Percentiles rank a stretch among this genome's conserved stretches.
Evolutionary conservation across 1,284 basidiomycete genomes (phyloP).

Genomic region (Pseudozyma sp.): DNA sequence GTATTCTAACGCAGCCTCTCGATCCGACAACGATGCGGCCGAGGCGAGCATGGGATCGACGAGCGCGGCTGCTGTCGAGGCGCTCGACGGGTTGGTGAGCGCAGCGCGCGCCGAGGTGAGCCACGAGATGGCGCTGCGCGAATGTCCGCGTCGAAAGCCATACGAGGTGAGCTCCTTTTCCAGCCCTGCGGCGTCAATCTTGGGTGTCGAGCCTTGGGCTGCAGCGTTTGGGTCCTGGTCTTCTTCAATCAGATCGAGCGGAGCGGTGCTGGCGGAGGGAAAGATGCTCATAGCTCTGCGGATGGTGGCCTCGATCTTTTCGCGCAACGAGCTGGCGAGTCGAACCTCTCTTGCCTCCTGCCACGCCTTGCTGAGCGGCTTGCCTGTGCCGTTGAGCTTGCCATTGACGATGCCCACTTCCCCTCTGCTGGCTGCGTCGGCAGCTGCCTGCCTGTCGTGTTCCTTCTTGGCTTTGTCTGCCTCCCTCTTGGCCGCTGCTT

Average conservation of each 20-base stretch:
- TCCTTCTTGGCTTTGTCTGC: constrained; percentile 58
- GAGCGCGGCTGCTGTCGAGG: constrained; percentile 14
- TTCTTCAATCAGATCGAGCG: constrained; percentile 44
- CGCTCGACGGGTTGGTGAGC: constrained; percentile 23
- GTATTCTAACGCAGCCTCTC: constrained; percentile 79
- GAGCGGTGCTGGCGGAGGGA: constrained; percentile 39
- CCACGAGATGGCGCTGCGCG: constrained; percentile 57
- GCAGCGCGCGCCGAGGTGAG: constrained; percentile 50
- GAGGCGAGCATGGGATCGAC: constrained; percentile 57
- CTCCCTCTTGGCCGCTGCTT: constrained; percentile 58
- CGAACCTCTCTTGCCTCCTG: constrained; percentile 82
- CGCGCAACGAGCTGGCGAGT: constrained; percentile 82
- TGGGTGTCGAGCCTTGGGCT: constrained; percentile 8
- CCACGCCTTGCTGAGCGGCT: constrained; percentile 73
- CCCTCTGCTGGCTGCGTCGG: constrained; percentile 34
- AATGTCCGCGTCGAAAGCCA: constrained; percentile 65
- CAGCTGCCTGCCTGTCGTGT: constrained; percentile 40
- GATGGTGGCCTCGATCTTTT: constrained; percentile 84
- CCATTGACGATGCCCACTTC: constrained; percentile 32
- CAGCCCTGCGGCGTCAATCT: constrained; percentile 43
- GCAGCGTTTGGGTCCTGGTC: constrained; percentile 15
- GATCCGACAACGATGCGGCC: constrained; percentile 59
- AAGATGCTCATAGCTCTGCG: constrained; percentile 75
- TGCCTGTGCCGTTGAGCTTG: constrained; percentile 40
- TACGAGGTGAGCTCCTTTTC: constrained; percentile 56